Conservation (phyloP, 2,329 filamentous ascomycete species). For the Penicillium sp. region DNA sequence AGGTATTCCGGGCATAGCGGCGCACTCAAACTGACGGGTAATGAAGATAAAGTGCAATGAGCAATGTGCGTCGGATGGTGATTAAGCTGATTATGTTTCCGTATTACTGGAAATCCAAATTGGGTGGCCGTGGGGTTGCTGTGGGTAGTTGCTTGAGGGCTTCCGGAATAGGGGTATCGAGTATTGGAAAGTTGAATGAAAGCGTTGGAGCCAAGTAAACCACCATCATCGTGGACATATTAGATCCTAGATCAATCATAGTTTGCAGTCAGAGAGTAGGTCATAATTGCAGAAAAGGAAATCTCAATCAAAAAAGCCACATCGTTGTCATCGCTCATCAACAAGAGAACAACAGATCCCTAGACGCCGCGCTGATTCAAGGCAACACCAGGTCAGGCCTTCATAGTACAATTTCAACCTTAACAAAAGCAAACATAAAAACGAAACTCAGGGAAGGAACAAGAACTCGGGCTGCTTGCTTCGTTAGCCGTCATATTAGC, state of each 20-base stretch:
- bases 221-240: background rate
- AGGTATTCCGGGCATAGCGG: background rate
- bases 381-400: background rate
- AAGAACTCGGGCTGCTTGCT: background rate
- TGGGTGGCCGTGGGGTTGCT: background rate
- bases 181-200: background rate
- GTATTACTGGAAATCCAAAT: background rate
- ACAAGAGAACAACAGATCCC: background rate
- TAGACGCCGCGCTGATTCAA: slow-evolving; percentile 1
- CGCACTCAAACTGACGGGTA: background rate
- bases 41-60: no score
- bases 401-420: background rate
- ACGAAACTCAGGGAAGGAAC: background rate
- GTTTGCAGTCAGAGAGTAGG: background rate
- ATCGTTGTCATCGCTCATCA: slow-evolving; percentile 4
- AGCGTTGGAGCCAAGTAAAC: background rate
- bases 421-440: background rate
- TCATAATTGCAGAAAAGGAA: background rate
- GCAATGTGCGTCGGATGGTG: background rate
- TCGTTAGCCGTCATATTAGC: slow-evolving; percentile 13
- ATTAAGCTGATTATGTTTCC: background rate
- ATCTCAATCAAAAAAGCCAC: background rate
- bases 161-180: background rate
- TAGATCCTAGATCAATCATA: slow-evolving; percentile 2
- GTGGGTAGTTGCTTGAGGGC: background rate